Evolutionary conservation across 768 basidiomycete species (phyloP).

Genomic region (Paxillus involutus): DNA sequence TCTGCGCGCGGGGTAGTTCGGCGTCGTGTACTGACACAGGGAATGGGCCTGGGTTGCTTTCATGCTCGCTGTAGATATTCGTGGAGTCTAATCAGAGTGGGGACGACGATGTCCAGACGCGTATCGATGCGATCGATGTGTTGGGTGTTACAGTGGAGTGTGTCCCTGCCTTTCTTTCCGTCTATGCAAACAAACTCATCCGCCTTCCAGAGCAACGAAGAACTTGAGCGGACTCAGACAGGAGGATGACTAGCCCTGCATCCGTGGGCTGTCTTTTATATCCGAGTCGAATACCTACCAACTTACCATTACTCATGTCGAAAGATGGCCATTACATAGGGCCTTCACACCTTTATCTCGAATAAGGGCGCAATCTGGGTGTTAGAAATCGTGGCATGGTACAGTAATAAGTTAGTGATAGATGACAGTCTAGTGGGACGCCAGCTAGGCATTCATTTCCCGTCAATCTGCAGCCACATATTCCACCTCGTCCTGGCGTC

Average conservation of each 20-base stretch:
- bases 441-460: constrained; percentile 42
- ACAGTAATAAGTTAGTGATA: background rate
- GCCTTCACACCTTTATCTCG: too few species aligned
- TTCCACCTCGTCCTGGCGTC: constrained; percentile 73
- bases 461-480: constrained; percentile 84
- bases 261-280: background rate
- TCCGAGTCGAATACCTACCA: background rate
- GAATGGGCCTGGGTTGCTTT: constrained; percentile 4
- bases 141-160: constrained; percentile 61
- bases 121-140: constrained; percentile 67
- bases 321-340: background rate
- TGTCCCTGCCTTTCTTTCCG: constrained; percentile 20
- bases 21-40: background rate
- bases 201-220: constrained; percentile 33
- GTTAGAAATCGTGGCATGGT: background rate
- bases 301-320: background rate
- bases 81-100: constrained; percentile 64
- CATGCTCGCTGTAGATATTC: constrained; percentile 50
- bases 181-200: constrained; percentile 3
- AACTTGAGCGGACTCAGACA: constrained; percentile 38
- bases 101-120: constrained; percentile 51
- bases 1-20: background rate
- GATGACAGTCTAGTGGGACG: constrained; percentile 2
- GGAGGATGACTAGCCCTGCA: constrained; percentile 24
- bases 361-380: background rate